Evolutionary conservation across 768 basidiomycete species (phyloP), one percentile per base, ranked within the genome.

Genomic region (Suillus spraguei): DNA sequence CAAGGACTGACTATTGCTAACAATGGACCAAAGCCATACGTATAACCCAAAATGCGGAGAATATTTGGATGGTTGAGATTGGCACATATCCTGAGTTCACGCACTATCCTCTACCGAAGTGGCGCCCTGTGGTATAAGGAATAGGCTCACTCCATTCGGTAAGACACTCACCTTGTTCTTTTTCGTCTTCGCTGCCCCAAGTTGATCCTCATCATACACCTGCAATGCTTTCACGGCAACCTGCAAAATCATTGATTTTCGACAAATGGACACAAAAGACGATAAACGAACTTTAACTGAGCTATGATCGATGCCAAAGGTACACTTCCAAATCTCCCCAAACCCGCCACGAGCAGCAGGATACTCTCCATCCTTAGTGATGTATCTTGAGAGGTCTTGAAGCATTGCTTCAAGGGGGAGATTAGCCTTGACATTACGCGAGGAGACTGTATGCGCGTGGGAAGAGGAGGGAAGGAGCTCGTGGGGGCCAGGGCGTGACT

Each of bases 141-240:
- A 38, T 14, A 38, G 38, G 13, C 13, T 0, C 0, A 38, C 4
- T 36, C 13, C 3, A n/a, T 14, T 11, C 11, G 1, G 11, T 38
- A 1, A 36, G 36, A 9, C n/a, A 42, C 58, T 33, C 9, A 24
- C 36, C 35, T 32, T 46, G 0, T 69, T 69, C 53, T 63, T 72
- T 13, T n/a, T 58, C n/a, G 66, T 14, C 35, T 36, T 36, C 35
- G 35, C 35, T 36, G 7, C 9, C 35, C 35, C 35, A 1, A 36
- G 35, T 10, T 38, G 65, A 17, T 70, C 61, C 17, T 54, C 61
- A 38, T 41, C 33, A 58, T 74, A 71, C 39, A 35, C 63, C 49
- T 66, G 67, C 2, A 72, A 72, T 5, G 63, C 71, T 53, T 72
- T 72, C 49, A 72, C 64, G 0, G 71, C 68, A 14, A 72, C 72